phyloP scores from a whole-genome alignment of 257 asterid species.

The Lavandula angustifolia region DNA sequence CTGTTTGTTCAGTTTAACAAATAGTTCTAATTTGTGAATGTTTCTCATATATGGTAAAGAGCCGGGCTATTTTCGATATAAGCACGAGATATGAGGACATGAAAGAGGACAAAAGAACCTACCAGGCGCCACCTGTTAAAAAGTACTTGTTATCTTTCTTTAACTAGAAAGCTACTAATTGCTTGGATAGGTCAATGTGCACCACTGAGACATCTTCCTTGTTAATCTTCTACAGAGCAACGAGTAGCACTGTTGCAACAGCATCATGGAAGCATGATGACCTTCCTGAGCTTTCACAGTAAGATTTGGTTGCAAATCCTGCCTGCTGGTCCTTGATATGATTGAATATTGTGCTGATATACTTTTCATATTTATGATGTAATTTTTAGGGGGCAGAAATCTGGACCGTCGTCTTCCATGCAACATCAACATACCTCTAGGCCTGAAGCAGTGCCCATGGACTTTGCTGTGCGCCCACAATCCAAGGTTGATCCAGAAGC shows the following conservation, averaged over 20 bases:
- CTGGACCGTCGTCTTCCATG: conserved; percentile 69
- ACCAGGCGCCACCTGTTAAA: conserved; percentile 59
- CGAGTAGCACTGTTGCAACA: conserved; percentile 59
- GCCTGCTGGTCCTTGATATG: background rate
- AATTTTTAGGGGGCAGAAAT: conserved; percentile 57
- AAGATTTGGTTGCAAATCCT: conserved; percentile 20
- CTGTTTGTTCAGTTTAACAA: background rate
- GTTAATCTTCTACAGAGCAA: conserved; percentile 46
- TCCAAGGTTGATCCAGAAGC: conserved; percentile 90
- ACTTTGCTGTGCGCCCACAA: conserved; percentile 84
- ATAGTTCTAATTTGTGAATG: conserved; percentile 28
- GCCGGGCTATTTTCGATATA: conserved; percentile 79
- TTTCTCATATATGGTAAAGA: conserved; percentile 45
- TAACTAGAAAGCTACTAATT: conserved; percentile 1
- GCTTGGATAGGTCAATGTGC: conserved; percentile 15
- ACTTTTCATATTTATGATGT: conserved; percentile 4
- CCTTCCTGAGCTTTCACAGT: conserved; percentile 55
- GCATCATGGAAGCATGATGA: conserved; percentile 62
- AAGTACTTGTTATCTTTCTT: conserved; percentile 42
- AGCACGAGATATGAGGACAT: conserved; percentile 92
- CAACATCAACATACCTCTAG: conserved; percentile 54
- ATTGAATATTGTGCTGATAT: conserved; percentile 8
- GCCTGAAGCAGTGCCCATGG: conserved; percentile 83
- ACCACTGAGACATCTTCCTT: conserved; percentile 27
- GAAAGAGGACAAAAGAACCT: conserved; percentile 66